These are phyloP conservation scores for Cystobasidium pallidum DNA, from an alignment of 1,284 basidiomycete species.

Conservation along the genomic window DNA sequence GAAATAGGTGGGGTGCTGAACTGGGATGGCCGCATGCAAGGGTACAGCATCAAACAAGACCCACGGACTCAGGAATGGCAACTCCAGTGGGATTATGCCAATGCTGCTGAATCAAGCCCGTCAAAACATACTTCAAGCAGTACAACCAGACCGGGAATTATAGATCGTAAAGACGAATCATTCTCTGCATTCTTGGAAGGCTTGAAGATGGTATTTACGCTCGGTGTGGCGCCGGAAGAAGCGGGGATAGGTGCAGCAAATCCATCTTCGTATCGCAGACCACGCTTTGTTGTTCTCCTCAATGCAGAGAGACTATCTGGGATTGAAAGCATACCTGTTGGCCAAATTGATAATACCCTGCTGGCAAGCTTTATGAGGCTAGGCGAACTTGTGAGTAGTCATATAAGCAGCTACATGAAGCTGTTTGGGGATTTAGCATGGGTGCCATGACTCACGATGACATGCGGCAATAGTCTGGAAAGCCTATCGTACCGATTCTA, in stretches of 20 bases:
- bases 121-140: background rate
- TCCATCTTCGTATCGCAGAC: background rate
- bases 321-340: slow-evolving; percentile 16
- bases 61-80: background rate
- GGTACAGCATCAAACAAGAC: slow-evolving; percentile 13
- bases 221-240: slow-evolving; percentile 2
- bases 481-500: slow-evolving; percentile 25
- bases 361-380: slow-evolving; percentile 37
- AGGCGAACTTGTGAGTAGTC: slow-evolving; percentile 29
- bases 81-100: slow-evolving; percentile 32
- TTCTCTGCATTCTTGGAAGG: slow-evolving; percentile 42
- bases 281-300: slow-evolving; percentile 28
- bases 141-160: slow-evolving; percentile 8
- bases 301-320: slow-evolving; percentile 28
- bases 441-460: background rate
- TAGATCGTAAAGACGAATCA: slow-evolving; percentile 41
- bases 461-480: slow-evolving; percentile 15
- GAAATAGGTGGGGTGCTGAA: slow-evolving; percentile 31
- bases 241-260: background rate
- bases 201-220: slow-evolving; percentile 13
- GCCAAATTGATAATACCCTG: slow-evolving; percentile 28
- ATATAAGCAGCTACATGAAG: no score
- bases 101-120: background rate
- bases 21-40: slow-evolving; percentile 36
- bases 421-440: no score